A percentile compares a stretch with the other conserved stretches of the same genome.
Conservation (phyloP, 1,284 basidiomycete species). For the Leucoagaricus sp. region DNA sequence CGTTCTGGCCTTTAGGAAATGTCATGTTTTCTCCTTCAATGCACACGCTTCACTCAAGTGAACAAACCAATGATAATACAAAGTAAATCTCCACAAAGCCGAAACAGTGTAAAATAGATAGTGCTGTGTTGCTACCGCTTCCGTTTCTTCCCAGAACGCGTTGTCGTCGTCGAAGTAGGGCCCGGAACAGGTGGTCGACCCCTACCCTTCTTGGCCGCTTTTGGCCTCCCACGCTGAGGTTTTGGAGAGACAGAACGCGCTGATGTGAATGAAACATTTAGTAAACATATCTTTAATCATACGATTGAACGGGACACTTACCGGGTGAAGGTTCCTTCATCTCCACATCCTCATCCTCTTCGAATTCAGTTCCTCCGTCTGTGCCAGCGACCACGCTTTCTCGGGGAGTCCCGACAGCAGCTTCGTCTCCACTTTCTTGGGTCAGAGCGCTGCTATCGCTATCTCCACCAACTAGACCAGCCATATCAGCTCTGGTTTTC, state of each 20-base stretch:
- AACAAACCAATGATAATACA: slow-evolving; percentile 4
- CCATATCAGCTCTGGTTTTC: slow-evolving; percentile 52
- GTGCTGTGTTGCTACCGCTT: slow-evolving; percentile 22
- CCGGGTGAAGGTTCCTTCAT: slow-evolving; percentile 57
- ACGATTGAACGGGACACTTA: slow-evolving; percentile 30
- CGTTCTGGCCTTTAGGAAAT: not conserved
- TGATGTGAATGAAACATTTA: slow-evolving; percentile 15
- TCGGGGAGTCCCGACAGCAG: slow-evolving; percentile 45
- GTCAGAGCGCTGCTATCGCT: slow-evolving; percentile 81
- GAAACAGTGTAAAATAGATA: slow-evolving; percentile 4
- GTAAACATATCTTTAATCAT: not conserved
- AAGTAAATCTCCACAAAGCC: slow-evolving; percentile 4
- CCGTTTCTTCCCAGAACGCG: slow-evolving; percentile 36
- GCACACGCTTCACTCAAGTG: not conserved
- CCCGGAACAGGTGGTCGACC: slow-evolving; percentile 25
- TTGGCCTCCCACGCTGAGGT: slow-evolving; percentile 25
- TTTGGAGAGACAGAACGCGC: slow-evolving; percentile 36
- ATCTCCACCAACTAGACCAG: slow-evolving; percentile 71
- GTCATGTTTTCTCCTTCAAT: not conserved
- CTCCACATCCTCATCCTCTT: slow-evolving; percentile 62
- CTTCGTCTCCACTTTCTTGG: slow-evolving; percentile 76
- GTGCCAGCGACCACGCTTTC: slow-evolving; percentile 68
- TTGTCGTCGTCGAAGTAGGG: slow-evolving; percentile 21
- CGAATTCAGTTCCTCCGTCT: slow-evolving; percentile 66
- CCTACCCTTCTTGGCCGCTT: slow-evolving; percentile 15